Conservation (phyloP, 352 stramenopile species). For the Phytophthora sojae region DNA sequence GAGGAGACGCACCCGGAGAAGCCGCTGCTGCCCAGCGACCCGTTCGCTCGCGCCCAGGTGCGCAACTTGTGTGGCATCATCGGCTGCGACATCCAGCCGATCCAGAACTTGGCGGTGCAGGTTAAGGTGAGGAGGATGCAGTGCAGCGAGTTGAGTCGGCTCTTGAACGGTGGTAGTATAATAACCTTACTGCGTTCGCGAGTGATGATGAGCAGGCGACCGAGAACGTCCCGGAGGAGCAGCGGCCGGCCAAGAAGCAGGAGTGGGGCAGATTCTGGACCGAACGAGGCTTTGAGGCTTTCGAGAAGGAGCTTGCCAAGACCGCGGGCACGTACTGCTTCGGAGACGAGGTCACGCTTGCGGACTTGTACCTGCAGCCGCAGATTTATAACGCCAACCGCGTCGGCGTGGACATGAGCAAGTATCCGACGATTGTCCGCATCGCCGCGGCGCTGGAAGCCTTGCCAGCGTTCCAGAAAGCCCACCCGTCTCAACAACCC, state of each 20-base stretch:
- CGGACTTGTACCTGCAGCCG: conserved; percentile 91
- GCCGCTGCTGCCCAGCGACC: conserved; percentile 79
- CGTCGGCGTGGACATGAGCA: conserved; percentile 89
- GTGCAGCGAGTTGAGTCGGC: not conserved
- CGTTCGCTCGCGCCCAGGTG: conserved; percentile 72
- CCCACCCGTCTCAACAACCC: conserved; percentile 84
- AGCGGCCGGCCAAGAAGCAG: conserved; percentile 52
- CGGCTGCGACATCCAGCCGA: conserved; percentile 91
- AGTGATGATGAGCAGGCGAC: conserved; percentile 19
- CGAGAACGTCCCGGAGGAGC: conserved; percentile 56
- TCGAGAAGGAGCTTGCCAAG: conserved; percentile 77
- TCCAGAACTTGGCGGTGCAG: conserved; percentile 90
- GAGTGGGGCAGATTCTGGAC: conserved; percentile 78
- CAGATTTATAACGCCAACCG: conserved; percentile 94
- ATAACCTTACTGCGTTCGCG: not conserved
- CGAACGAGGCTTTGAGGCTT: conserved; percentile 78
- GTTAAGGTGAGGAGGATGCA: conserved; percentile 46
- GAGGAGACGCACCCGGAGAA: conserved; percentile 84
- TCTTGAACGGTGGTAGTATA: not conserved
- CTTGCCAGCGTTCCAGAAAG: conserved; percentile 83
- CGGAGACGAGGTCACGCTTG: conserved; percentile 85
- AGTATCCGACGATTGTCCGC: conserved; percentile 88
- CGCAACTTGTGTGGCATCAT: conserved; percentile 92
- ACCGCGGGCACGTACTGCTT: conserved; percentile 75
- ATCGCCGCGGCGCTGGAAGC: conserved; percentile 73